Evolutionary conservation across 371 early-diverging fungal species (phyloP), one percentile per base, ranked within the genome.

Genomic region (Quaeritorhiza haematococci): DNA sequence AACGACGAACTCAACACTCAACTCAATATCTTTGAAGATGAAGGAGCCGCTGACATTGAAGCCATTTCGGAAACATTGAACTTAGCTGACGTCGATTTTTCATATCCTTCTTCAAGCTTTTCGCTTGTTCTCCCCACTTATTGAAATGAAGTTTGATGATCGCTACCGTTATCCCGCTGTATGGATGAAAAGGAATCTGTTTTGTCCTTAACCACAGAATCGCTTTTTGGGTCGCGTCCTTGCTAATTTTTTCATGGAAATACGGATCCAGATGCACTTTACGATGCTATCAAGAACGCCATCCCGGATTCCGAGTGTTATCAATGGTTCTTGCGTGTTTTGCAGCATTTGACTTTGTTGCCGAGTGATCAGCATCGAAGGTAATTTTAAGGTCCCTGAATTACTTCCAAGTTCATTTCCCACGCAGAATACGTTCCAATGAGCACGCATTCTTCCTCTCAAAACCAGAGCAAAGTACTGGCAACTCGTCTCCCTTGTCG

Each of bases 1-100:
- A 59, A 59, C 59, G 58, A 51, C 17, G 27, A 35, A 13, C 33
- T 66, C 43, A 55, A 59, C 19, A 63, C 59, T 1, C 67, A 66
- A 33, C 45, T 66, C 42, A n/a, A 33, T 3, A 62, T 66, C 38
- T 66, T 66, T 41, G 63, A 66, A 34, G 67, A 64, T 19, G 61
- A 55, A 26, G 62, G 44, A n/a, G 58, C 59, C 30, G 50, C 49
- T 21, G 67, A 66, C 45, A 44, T 8, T 19, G 67, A 66, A 23
- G 24, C 44, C 21, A 27, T 66, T 2, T 33, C 21, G 7, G 58
- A 53, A n/a, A 4, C 17, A 3, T 26, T 34, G 3, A 27, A 54
- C 17, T 15, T 43, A 7, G 33, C 15, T 3, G 17, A 15, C 3
- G 17, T 62, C 10, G 53, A 62, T 19, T 24, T 62, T 10, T 8